Conservation (phyloP, 257 asterid genomes). For the Prunella vulgaris region DNA sequence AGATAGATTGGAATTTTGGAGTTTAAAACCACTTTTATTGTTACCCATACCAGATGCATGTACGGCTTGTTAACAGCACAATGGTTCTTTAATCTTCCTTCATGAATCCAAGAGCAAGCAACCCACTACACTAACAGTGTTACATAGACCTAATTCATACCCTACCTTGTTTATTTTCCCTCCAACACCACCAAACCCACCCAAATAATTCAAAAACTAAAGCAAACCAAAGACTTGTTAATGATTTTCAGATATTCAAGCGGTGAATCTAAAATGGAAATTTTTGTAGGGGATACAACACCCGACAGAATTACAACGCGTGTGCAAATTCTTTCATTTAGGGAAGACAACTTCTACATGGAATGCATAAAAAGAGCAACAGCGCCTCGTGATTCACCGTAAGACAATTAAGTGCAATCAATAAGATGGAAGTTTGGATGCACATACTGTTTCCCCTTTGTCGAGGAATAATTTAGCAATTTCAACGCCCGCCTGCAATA, state of each 20-base stretch:
- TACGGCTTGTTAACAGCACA: not conserved
- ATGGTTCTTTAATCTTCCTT: not conserved
- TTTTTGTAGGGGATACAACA: not conserved
- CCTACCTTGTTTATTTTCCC: not conserved
- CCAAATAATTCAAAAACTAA: not conserved
- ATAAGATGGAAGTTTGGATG: conserved; percentile 15
- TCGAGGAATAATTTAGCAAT: conserved; percentile 86
- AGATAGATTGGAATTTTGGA: not conserved
- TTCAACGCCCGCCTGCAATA: conserved; percentile 96
- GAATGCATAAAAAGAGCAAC: not conserved
- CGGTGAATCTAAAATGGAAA: not conserved
- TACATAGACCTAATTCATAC: not conserved
- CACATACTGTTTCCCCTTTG: conserved; percentile 82
- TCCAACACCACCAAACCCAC: not conserved
- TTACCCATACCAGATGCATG: not conserved
- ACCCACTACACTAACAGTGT: not conserved
- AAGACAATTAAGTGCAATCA: not conserved
- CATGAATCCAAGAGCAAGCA: not conserved
- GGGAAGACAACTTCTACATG: not conserved
- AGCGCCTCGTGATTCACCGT: not conserved
- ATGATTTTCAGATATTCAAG: not conserved
- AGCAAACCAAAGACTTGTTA: not conserved
- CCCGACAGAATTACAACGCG: not conserved
- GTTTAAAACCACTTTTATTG: not conserved
- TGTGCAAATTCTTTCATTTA: not conserved